Base-by-base conservation (phyloP, 495 filamentous ascomycete genomes). In the Lichenothelia convexa region DNA sequence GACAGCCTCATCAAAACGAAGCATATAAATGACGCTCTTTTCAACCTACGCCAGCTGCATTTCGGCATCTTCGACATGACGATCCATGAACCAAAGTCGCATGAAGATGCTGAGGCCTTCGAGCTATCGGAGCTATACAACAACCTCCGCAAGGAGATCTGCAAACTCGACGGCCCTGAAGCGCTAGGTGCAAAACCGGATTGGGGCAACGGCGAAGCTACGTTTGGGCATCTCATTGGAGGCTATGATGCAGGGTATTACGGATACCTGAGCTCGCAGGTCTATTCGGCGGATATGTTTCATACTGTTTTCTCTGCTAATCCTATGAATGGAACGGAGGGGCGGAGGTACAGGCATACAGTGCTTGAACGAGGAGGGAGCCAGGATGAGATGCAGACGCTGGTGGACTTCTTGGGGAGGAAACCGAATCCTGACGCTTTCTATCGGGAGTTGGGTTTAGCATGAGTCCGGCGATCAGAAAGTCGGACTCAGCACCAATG, bases 271-370 rank as follows among this genome's bases (percentile, higher is more conserved):
- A 69, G 56, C 18, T 53, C 45, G n/a, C 55, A 81, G 53, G 79
- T 82, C 31, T 82, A 80, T 57, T 73, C 68, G 8, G 62, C 70
- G 20, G 79, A 85, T 51, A 85, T 85, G 78, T 85, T 85, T 59
- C 74, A 78, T 52, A 61, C 66, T 0, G 68, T 70, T n/a, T 85
- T 85, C 57, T 74, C 73, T 59, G 59, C 61, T 40, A 58, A 80
- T 45, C 78, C 79, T 0, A 82, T 82, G 78, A 64, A 80, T 51
- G 59, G 54, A 17, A 60, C 56, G 30, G 63, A 78, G 47, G 79
- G 79, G 5, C 59, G 76, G 21, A 52, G 77, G 32, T 85, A 83
- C 49, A 58, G 79, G 36, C 75, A 79, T 51, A 78, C 67, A 11
- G 76, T 85, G 17, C 60, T 85, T 5, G 75, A 82, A 54, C 70